Percentiles rank a stretch among this genome's conserved stretches.
phyloP scores from a whole-genome alignment of 2,329 filamentous ascomycete genomes.

The Alternaria infectoria region DNA sequence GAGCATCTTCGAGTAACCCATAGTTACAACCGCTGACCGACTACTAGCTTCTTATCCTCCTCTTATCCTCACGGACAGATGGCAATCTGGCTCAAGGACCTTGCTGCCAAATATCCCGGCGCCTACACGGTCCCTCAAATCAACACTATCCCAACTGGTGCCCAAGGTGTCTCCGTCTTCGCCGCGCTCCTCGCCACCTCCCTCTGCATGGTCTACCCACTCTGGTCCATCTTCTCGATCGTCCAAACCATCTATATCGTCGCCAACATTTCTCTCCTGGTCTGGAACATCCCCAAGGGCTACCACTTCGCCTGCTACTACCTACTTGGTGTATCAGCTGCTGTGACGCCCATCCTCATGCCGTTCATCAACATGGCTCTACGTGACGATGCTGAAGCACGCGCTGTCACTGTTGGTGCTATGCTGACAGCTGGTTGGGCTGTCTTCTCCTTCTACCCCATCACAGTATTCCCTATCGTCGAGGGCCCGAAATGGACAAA shows the following conservation, averaged over 20 bases:
- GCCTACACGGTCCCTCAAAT: slow-evolving; percentile 56
- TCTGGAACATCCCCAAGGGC: slow-evolving; percentile 58
- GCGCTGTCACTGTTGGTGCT: slow-evolving; percentile 57
- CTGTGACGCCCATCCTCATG: slow-evolving; percentile 45
- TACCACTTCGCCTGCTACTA: slow-evolving; percentile 49
- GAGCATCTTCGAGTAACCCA: slow-evolving; percentile 21
- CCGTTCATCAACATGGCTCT: slow-evolving; percentile 48
- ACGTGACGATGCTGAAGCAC: slow-evolving; percentile 55
- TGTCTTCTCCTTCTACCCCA: slow-evolving; percentile 45
- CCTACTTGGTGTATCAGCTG: slow-evolving; percentile 43
- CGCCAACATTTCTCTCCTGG: slow-evolving; percentile 55
- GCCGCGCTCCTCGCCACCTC: slow-evolving; percentile 59
- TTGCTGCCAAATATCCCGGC: slow-evolving; percentile 42
- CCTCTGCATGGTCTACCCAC: slow-evolving; percentile 58
- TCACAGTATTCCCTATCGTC: slow-evolving; percentile 43
- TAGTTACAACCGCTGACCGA: background rate
- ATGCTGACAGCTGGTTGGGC: slow-evolving; percentile 50
- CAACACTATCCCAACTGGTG: slow-evolving; percentile 59
- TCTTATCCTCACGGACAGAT: slow-evolving; percentile 58
- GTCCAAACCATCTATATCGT: slow-evolving; percentile 52
- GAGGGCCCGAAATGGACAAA: slow-evolving; percentile 55
- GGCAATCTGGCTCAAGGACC: slow-evolving; percentile 61
- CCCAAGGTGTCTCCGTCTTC: slow-evolving; percentile 57
- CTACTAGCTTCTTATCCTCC: slow-evolving; percentile 36
- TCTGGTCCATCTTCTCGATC: slow-evolving; percentile 57